These are phyloP conservation scores for Porodaedalea pini DNA, from an alignment of 1,284 basidiomycete genomes.

Conservation along the genomic window DNA sequence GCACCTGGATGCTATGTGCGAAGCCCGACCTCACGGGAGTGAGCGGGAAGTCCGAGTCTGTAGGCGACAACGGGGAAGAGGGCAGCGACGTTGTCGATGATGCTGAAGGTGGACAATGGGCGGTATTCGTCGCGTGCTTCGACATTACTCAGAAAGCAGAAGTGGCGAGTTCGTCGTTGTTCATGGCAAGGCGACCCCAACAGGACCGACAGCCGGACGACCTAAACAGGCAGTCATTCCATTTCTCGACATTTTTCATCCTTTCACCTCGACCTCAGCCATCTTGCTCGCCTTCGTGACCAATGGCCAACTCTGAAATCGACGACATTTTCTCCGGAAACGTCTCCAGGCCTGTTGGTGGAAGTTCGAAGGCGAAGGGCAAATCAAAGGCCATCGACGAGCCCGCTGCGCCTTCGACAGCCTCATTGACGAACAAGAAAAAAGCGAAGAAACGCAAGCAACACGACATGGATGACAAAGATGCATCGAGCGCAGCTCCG, in stretches of 20 bases:
- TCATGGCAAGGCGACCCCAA: background rate
- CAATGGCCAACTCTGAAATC: constrained; percentile 13
- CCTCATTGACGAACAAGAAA: constrained; percentile 2
- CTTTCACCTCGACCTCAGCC: background rate
- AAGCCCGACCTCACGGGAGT: background rate
- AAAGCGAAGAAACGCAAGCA: constrained; percentile 20
- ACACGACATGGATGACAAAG: background rate
- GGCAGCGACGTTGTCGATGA: background rate
- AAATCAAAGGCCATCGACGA: background rate
- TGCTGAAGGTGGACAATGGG: background rate
- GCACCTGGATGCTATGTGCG: too few species aligned
- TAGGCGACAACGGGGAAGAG: background rate
- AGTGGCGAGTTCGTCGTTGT: background rate
- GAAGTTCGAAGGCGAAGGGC: constrained; percentile 1
- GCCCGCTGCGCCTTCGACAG: background rate
- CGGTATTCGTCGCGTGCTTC: background rate
- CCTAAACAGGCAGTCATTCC: too few species aligned
- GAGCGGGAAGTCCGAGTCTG: constrained; percentile 11
- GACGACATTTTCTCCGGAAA: constrained; percentile 19
- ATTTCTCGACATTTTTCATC: background rate
- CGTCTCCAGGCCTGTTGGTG: background rate
- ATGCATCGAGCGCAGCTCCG: background rate
- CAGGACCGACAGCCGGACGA: too few species aligned
- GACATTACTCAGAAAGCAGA: too few species aligned
- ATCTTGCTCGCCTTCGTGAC: too few species aligned